A percentile compares a stretch with the other conserved stretches of the same genome.
Conservation (phyloP, 768 basidiomycete species). For the Butyriboletus loyo region DNA sequence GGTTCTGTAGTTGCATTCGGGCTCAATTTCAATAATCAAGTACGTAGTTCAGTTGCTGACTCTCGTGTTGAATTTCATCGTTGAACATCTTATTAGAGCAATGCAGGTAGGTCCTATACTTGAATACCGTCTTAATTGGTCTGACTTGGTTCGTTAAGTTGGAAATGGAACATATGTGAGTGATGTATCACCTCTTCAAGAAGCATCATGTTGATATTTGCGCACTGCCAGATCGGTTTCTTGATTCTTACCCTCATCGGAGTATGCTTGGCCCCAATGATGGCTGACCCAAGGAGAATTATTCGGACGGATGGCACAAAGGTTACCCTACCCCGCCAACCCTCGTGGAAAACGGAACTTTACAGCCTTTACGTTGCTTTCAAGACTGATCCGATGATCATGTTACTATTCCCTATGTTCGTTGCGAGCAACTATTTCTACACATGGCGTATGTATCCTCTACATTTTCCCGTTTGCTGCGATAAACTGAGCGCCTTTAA, state of each 20-base stretch:
- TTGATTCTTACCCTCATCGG: slow-evolving; percentile 70
- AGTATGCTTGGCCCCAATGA: slow-evolving; percentile 59
- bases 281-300: slow-evolving; percentile 72
- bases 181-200: slow-evolving; percentile 1
- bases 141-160: slow-evolving; percentile 37
- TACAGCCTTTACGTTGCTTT: slow-evolving; percentile 66
- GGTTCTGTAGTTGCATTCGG: slow-evolving; percentile 75
- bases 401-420: slow-evolving; percentile 84
- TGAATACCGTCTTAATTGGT: background rate
- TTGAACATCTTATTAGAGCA: slow-evolving; percentile 18
- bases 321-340: slow-evolving; percentile 58
- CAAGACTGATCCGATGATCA: slow-evolving; percentile 64
- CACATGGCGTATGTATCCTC: slow-evolving; percentile 63
- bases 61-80: background rate
- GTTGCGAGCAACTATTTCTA: slow-evolving; percentile 85
- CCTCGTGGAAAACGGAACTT: slow-evolving; percentile 77
- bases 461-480: background rate
- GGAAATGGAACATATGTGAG: slow-evolving; percentile 74
- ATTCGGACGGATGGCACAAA: slow-evolving; percentile 73
- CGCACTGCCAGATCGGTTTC: slow-evolving; percentile 63
- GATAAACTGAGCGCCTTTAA: slow-evolving; percentile 8
- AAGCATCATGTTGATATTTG: background rate
- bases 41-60: slow-evolving; percentile 28
- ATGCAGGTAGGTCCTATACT: slow-evolving; percentile 24
- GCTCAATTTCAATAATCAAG: slow-evolving; percentile 62